phyloP scores from a whole-genome alignment of 2,329 filamentous ascomycete species.

The Capronia americana region DNA sequence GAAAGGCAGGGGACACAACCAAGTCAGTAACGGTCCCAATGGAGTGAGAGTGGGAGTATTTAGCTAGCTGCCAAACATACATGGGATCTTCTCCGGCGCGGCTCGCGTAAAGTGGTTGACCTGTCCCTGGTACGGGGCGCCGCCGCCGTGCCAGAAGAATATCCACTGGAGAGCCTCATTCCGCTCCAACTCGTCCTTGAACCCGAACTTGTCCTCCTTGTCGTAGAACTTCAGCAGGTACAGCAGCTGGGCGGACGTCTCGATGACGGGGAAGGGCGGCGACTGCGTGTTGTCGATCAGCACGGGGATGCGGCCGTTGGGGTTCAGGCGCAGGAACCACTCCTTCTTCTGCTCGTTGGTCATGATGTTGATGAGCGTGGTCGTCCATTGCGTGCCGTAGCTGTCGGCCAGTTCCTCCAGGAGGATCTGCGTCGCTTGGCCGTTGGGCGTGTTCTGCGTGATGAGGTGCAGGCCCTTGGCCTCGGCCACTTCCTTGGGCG shows the following conservation, averaged over 20 bases:
- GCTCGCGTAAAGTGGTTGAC: constrained; percentile 55
- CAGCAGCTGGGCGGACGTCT: constrained; percentile 60
- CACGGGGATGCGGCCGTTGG: constrained; percentile 55
- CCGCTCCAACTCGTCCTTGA: constrained; percentile 59
- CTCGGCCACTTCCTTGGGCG: constrained; percentile 54
- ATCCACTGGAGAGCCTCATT: constrained; percentile 60
- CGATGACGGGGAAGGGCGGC: constrained; percentile 60
- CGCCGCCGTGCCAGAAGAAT: constrained; percentile 56
- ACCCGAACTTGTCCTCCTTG: constrained; percentile 58
- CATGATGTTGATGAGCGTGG: constrained; percentile 56
- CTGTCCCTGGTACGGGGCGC: constrained; percentile 47
- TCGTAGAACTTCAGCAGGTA: constrained; percentile 60
- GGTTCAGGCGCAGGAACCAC: constrained; percentile 44
- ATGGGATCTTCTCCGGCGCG: constrained; percentile 56
- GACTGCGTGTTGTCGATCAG: constrained; percentile 58
- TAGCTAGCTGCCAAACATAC: constrained; percentile 37
- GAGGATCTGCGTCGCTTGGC: constrained; percentile 60
- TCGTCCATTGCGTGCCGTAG: constrained; percentile 59
- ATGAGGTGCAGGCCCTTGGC: constrained; percentile 61
- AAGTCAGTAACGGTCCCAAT: background rate
- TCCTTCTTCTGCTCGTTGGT: constrained; percentile 64
- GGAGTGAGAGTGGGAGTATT: too few relatives aligned
- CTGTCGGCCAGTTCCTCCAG: constrained; percentile 61
- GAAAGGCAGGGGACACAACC: background rate
- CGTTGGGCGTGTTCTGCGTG: constrained; percentile 60